phyloP scores from a whole-genome alignment of 2,329 filamentous ascomycete species.

The Scedosporium boydii region DNA sequence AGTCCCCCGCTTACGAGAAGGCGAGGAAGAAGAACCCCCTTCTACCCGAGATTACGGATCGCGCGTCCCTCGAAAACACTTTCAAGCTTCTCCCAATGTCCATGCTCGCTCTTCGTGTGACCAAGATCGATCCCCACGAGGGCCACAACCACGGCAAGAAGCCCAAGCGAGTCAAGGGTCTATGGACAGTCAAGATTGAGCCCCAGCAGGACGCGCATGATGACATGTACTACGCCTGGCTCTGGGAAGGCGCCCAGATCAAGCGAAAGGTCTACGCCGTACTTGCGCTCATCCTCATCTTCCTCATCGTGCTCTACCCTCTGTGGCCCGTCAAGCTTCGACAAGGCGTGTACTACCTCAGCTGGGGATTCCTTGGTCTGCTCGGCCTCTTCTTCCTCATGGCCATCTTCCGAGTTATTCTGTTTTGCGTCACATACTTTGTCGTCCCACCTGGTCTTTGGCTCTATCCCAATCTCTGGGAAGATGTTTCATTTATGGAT shows the following conservation, averaged over 20 bases:
- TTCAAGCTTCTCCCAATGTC: constrained; percentile 95
- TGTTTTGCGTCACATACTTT: constrained; percentile 92
- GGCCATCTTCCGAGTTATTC: constrained; percentile 91
- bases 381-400: constrained; percentile 93
- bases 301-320: constrained; percentile 87
- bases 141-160: constrained; percentile 60
- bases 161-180: constrained; percentile 83
- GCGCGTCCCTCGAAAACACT: constrained; percentile 78
- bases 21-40: constrained; percentile 81
- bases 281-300: constrained; percentile 73
- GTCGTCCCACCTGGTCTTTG: constrained; percentile 78
- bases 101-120: constrained; percentile 83
- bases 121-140: constrained; percentile 68
- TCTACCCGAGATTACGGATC: constrained; percentile 80
- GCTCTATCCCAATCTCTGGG: constrained; percentile 96
- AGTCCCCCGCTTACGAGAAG: constrained; percentile 85
- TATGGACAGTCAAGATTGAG: constrained; percentile 93
- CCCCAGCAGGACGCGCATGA: constrained; percentile 85
- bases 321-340: constrained; percentile 89
- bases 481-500: constrained; percentile 97
- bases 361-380: constrained; percentile 83
- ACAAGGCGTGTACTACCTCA: constrained; percentile 93
- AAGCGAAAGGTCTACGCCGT: constrained; percentile 88
- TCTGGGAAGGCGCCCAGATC: constrained; percentile 89
- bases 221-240: constrained; percentile 91